Evolutionary conservation across 352 stramenopile genomes (phyloP).

Genomic region (Globisporangium mamillatum): DNA sequence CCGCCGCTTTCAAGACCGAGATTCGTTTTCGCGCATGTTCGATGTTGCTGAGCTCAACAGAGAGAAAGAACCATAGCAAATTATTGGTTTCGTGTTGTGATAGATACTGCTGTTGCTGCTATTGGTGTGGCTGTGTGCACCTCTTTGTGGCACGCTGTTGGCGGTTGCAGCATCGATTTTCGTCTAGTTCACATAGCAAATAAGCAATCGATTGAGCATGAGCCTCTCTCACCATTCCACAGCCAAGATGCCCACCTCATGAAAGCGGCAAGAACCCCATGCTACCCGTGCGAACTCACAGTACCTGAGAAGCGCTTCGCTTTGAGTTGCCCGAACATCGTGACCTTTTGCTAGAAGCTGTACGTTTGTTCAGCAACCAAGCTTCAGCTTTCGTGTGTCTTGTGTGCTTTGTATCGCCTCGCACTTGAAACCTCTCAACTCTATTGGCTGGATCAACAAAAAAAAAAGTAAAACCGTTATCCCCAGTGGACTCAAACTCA

Average conservation of each 20-base stretch:
- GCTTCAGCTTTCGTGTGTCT: background rate
- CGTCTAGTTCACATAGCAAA: background rate
- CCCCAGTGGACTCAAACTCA: background rate
- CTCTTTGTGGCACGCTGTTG: background rate
- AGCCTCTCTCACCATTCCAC: background rate
- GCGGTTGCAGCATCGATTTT: constrained; percentile 13
- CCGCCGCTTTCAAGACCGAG: constrained; percentile 1
- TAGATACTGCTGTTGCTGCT: background rate
- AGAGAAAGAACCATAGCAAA: background rate
- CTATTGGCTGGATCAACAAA: background rate
- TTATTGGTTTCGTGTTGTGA: background rate
- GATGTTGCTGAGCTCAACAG: background rate
- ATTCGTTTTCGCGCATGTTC: background rate
- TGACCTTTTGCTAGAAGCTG: background rate
- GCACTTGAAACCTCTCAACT: background rate
- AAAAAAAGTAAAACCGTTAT: background rate
- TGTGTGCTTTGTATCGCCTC: background rate
- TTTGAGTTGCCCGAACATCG: constrained; percentile 16
- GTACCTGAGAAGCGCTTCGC: constrained; percentile 16
- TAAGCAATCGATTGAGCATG: background rate
- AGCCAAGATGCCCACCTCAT: background rate
- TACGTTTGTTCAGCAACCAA: background rate
- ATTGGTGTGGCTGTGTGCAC: background rate
- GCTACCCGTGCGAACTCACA: background rate
- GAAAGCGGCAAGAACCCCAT: too few relatives aligned